phyloP scores from a whole-genome alignment of 345 rosid species.

The Melastoma malabathricum region DNA sequence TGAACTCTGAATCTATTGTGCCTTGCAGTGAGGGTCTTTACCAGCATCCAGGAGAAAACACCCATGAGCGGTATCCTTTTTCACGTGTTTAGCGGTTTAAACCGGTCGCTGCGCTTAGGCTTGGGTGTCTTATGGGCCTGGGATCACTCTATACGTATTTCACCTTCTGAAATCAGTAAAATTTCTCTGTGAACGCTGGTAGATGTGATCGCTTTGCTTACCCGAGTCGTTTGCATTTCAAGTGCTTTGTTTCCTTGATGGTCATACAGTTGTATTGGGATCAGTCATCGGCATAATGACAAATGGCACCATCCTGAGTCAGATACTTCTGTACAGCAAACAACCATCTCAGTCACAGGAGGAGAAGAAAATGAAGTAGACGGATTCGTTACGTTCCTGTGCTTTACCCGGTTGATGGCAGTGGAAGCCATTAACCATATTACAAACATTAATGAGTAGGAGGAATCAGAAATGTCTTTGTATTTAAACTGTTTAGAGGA shows the following conservation, averaged over 20 bases:
- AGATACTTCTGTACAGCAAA: slow-evolving; percentile 45
- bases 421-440: no score
- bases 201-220: no score
- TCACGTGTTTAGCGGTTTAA: background rate
- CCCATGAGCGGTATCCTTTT: slow-evolving; percentile 71
- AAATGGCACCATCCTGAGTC: slow-evolving; percentile 59
- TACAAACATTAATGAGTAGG: no score
- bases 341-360: slow-evolving; percentile 16
- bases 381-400: background rate
- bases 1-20: slow-evolving; percentile 2
- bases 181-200: no score
- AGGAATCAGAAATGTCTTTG: no score
- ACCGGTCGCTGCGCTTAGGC: background rate
- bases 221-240: no score
- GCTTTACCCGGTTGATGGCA: no score
- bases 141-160: no score
- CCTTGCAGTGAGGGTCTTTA: slow-evolving; percentile 73
- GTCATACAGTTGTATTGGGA: slow-evolving; percentile 41
- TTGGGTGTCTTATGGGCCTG: no score
- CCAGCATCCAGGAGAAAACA: slow-evolving; percentile 87
- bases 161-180: no score
- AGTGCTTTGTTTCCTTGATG: no score
- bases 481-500: no score
- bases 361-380: slow-evolving; percentile 46
- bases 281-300: slow-evolving; percentile 45